These are phyloP conservation scores for Mortierella sp. DNA, from an alignment of 371 early-diverging fungal species.

Conservation along the genomic window DNA sequence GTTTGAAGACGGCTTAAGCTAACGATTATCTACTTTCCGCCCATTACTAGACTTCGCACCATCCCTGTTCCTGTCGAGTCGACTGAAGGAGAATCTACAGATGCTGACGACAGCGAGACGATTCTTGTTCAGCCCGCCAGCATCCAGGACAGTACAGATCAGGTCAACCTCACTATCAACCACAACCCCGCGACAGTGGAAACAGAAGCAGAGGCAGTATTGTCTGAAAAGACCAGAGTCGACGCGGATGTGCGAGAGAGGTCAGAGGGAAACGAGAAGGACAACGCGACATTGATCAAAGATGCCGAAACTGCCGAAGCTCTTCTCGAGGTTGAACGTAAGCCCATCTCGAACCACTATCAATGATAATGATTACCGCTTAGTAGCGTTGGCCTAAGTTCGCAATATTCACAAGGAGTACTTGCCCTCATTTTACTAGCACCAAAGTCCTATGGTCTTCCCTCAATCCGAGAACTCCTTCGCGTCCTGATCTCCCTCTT, in stretches of 20 bases:
- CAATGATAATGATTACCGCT: too few species aligned
- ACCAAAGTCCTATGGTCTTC: constrained; percentile 80
- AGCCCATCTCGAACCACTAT: not conserved
- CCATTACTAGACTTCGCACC: constrained; percentile 30
- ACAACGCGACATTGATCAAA: constrained; percentile 22
- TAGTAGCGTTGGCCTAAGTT: not conserved
- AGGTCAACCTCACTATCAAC: constrained; percentile 40
- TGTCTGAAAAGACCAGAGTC: constrained; percentile 22
- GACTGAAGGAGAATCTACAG: constrained; percentile 2
- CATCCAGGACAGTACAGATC: constrained; percentile 31
- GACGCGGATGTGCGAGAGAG: constrained; percentile 8
- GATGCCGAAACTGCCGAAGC: constrained; percentile 17
- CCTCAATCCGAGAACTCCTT: constrained; percentile 89
- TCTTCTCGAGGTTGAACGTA: constrained; percentile 30
- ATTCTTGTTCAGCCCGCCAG: constrained; percentile 43
- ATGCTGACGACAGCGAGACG: constrained; percentile 30
- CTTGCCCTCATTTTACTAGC: constrained; percentile 18
- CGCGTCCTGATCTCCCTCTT: constrained; percentile 91
- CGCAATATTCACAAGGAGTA: not conserved
- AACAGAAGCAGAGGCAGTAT: constrained; percentile 34
- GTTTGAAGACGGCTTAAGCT: not conserved
- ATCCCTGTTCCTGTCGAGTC: constrained; percentile 30
- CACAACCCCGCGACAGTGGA: constrained; percentile 40
- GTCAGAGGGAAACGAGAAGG: constrained; percentile 21
- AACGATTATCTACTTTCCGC: not conserved